phyloP scores from a whole-genome alignment of 352 stramenopile species.

The Pythium myriotylum region DNA sequence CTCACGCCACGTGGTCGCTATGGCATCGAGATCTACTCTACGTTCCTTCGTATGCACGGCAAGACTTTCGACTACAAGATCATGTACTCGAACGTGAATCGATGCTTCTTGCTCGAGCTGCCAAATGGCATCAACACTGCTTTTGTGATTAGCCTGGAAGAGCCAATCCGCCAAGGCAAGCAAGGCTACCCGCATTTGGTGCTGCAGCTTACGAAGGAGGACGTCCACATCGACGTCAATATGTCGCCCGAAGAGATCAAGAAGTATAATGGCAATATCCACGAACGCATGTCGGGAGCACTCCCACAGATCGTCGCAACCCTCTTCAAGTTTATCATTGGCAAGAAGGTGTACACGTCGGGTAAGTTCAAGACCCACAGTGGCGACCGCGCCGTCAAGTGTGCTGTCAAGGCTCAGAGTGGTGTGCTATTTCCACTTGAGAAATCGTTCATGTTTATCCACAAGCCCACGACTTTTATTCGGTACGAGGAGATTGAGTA shows the following conservation, averaged over 20 bases:
- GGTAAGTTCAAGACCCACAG: constrained; percentile 90
- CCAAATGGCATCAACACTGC: constrained; percentile 96
- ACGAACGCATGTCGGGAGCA: constrained; percentile 94
- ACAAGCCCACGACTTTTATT: constrained; percentile 99
- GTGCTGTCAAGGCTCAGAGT: constrained; percentile 94
- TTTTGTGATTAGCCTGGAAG: constrained; percentile 99
- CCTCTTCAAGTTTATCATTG: constrained; percentile 96
- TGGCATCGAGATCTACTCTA: constrained; percentile 97
- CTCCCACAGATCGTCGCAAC: constrained; percentile 98
- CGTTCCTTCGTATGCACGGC: constrained; percentile 97
- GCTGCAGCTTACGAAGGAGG: constrained; percentile 92
- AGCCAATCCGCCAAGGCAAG: constrained; percentile 98
- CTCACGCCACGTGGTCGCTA: constrained; percentile 98
- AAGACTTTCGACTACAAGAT: constrained; percentile 99
- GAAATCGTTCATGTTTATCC: constrained; percentile 99
- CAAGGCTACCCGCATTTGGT: constrained; percentile 99
- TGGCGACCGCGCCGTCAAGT: constrained; percentile 89
- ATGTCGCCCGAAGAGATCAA: constrained; percentile 97
- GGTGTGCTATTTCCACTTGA: constrained; percentile 97
- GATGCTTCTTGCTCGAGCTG: constrained; percentile 97
- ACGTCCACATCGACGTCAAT: constrained; percentile 92
- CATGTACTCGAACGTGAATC: constrained; percentile 99
- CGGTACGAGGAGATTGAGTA: constrained; percentile 98
- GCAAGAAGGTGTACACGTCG: constrained; percentile 98
- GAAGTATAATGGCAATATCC: constrained; percentile 97